These are phyloP conservation scores for Aspergillus tanneri DNA, from an alignment of 2,329 filamentous ascomycete species.

Conservation along the genomic window DNA sequence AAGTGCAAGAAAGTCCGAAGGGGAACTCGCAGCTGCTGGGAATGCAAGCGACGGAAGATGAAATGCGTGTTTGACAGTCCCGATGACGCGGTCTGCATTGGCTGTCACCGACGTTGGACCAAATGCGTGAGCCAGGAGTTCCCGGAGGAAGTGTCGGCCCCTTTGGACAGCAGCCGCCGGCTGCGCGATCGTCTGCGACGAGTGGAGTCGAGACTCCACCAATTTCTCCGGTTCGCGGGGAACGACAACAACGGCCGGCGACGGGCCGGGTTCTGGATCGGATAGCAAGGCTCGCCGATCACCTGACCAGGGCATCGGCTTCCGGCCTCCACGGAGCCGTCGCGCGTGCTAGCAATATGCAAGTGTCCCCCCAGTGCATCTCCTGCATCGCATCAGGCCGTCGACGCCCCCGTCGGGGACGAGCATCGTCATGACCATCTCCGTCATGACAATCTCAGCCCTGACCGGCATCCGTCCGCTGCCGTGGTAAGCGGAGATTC, in stretches of 20 bases:
- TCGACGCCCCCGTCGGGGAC: background rate
- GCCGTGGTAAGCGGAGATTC: background rate
- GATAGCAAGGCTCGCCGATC: no score
- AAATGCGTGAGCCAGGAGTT: slow-evolving; percentile 50
- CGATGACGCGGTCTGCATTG: slow-evolving; percentile 22
- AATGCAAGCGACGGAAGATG: slow-evolving; percentile 33
- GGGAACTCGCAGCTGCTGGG: slow-evolving; percentile 35
- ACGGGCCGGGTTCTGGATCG: no score
- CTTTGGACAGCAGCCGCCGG: slow-evolving; percentile 17
- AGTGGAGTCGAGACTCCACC: slow-evolving; percentile 4
- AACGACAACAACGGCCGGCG: no score
- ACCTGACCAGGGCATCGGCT: no score
- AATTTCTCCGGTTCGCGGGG: background rate
- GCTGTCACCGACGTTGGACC: slow-evolving; percentile 29
- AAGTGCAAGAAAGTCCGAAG: slow-evolving; percentile 33
- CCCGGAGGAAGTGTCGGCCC: slow-evolving; percentile 37
- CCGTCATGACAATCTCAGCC: background rate
- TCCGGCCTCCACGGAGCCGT: no score
- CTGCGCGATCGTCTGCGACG: slow-evolving; percentile 6
- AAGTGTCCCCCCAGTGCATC: background rate
- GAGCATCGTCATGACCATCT: no score
- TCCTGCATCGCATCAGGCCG: background rate
- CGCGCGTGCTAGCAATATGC: no score
- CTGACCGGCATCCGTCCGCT: background rate
- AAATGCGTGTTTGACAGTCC: slow-evolving; percentile 29